phyloP scores from a whole-genome alignment of 805 yeast genomes.

The Helenozyma rhizophorensis region DNA sequence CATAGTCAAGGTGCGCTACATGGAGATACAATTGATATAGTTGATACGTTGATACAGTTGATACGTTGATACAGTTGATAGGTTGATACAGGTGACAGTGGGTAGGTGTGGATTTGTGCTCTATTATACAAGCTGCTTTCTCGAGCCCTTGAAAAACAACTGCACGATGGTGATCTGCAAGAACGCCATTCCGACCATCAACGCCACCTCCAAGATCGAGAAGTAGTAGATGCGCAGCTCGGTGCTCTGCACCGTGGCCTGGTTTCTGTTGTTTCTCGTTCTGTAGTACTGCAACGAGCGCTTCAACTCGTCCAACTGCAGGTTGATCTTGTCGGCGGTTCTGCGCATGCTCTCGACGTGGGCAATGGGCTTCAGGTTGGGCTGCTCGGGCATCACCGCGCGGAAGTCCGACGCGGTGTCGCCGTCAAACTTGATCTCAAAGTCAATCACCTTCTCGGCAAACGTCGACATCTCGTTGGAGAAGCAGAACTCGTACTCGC shows the following conservation, averaged over 20 bases:
- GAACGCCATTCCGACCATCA: conserved; percentile 72
- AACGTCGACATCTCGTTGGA: conserved; percentile 74
- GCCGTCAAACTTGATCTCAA: conserved; percentile 61
- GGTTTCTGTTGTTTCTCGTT: conserved; percentile 88
- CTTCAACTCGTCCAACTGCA: conserved; percentile 52
- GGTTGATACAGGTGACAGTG: too few relatives aligned
- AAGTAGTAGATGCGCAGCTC: conserved; percentile 75
- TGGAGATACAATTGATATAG: too few relatives aligned
- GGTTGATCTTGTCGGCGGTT: conserved; percentile 56
- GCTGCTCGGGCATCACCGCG: conserved; percentile 58
- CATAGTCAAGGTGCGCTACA: too few relatives aligned
- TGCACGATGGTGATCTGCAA: conserved; percentile 67
- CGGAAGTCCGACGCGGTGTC: conserved; percentile 39
- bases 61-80: too few relatives aligned
- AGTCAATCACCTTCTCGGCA: conserved; percentile 79
- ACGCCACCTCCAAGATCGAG: conserved; percentile 62
- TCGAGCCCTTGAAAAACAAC: conserved; percentile 65
- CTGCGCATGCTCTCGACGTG: conserved; percentile 49
- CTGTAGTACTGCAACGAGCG: conserved; percentile 74
- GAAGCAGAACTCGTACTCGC: conserved; percentile 89
- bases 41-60: too few relatives aligned
- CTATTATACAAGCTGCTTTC: conserved; percentile 63
- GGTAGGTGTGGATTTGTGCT: too few relatives aligned
- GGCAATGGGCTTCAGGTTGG: conserved; percentile 46
- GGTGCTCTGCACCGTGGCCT: conserved; percentile 79